Percentiles rank a stretch among this genome's conserved stretches.
These are phyloP conservation scores for Solanum neorickii DNA, from an alignment of 257 asterid genomes.

Conservation along the genomic window DNA sequence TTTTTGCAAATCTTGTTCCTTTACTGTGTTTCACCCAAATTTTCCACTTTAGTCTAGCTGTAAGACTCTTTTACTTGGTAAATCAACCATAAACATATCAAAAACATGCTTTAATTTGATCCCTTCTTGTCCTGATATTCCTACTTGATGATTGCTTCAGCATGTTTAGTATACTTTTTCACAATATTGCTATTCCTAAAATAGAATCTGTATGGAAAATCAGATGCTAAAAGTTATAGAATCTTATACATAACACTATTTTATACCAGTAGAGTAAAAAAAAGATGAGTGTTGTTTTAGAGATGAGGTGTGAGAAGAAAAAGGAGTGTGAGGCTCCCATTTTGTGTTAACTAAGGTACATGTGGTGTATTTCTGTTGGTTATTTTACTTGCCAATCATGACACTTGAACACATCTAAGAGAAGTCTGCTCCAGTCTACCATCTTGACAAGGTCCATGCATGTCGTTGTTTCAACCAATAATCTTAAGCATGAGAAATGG, in stretches of 20 bases:
- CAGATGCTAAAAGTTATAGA: not conserved
- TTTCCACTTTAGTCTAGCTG: too few species aligned
- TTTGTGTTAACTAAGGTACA: not conserved
- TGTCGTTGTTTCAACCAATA: not conserved
- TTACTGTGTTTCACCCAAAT: too few species aligned
- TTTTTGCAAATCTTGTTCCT: too few species aligned
- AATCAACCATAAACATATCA: too few species aligned
- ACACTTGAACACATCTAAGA: not conserved
- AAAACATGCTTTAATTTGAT: too few species aligned
- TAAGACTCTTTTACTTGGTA: too few species aligned
- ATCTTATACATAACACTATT: too few species aligned
- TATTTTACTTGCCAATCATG: not conserved
- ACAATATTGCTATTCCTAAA: too few species aligned
- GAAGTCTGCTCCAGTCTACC: not conserved
- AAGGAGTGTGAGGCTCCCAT: not conserved
- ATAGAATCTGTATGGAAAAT: not conserved
- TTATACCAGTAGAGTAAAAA: not conserved
- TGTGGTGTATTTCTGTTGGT: not conserved
- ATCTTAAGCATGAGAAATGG: not conserved
- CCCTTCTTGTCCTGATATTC: too few species aligned
- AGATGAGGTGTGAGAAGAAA: not conserved
- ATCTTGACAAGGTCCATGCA: not conserved
- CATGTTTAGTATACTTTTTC: too few species aligned
- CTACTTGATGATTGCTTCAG: too few species aligned
- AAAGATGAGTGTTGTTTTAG: not conserved